Base-by-base conservation (phyloP, 2,329 filamentous ascomycete species). In the Phyllosticta citriasiana region DNA sequence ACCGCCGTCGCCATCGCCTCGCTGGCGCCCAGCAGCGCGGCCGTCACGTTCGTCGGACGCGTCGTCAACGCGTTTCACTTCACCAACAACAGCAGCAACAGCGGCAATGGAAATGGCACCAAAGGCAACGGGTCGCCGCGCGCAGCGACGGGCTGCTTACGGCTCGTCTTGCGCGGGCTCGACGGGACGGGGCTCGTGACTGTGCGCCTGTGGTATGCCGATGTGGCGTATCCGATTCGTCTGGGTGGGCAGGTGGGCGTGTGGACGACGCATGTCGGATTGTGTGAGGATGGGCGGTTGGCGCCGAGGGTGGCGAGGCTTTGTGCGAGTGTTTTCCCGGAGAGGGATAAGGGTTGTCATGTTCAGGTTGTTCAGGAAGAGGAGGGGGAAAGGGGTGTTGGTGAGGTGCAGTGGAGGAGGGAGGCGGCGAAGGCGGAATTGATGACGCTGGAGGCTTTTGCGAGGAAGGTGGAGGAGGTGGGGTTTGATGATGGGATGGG, bases 261-360 rank as follows among this genome's bases (percentile, higher is more conserved):
- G 8, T 86, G 81, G 81, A 79, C 82, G 1, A 78, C 78, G 7
- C 83, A 83, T 64, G 74, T 85, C 53, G 77, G 78, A n/a, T 74
- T 78, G 50, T 72, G 76, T 16, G 75, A 77, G n/a, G 71, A 74
- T 27, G 72, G 71, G 2, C 69, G 67, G 5, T 69, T 79, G 10
- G 72, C 75, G 0, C 73, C 72, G 14, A 72, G 74, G 0, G 74
- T 70, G 51, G 82, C 81, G 58, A 76, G 77, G 1, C 70, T 81
- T 22, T 79, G 79, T 58, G 80, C 80, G 0, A 81, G 79, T n/a
- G 77, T 87, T 30, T 84, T 84, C 59, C 83, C 83, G 0, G 81
- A 83, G 51, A 77, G 81, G 7, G 78, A 83, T 60, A 77, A 77
- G 6, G 76, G 76, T 52, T 83, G 79, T 53, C 78, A 83, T 62